Percentiles rank a stretch among this genome's conserved stretches.
These are phyloP conservation scores for Miscanthus lutarioriparius DNA, from an alignment of 176 grass and related monocot genomes.

Conservation along the genomic window DNA sequence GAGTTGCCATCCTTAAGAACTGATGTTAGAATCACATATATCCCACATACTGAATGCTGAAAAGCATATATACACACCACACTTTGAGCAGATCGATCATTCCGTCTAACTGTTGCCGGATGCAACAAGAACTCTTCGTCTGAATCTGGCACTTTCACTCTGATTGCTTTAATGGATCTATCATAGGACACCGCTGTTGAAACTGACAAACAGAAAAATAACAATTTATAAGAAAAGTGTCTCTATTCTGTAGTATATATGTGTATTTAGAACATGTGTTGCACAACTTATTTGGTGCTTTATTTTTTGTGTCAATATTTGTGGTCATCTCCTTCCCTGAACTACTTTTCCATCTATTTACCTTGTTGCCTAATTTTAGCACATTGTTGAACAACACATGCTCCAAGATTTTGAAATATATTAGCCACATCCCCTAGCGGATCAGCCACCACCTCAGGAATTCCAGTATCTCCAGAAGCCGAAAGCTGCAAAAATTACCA, in stretches of 20 bases:
- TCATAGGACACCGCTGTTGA: conserved; percentile 97
- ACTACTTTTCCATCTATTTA: conserved; percentile 31
- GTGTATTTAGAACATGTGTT: not conserved
- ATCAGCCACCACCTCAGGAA: conserved; percentile 85
- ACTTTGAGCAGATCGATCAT: conserved; percentile 93
- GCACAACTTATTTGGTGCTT: not conserved
- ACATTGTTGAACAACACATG: conserved; percentile 97
- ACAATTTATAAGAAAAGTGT: conserved; percentile 12
- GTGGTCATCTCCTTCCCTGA: not conserved
- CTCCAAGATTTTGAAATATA: conserved; percentile 95
- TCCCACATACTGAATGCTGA: not conserved
- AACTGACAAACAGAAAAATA: conserved; percentile 52
- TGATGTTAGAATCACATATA: conserved; percentile 10
- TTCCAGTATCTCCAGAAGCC: conserved; percentile 89
- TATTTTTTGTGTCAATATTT: not conserved
- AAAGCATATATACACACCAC: conserved; percentile 62
- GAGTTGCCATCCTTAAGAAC: not conserved
- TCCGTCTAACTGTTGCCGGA: conserved; percentile 89
- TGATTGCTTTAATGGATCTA: conserved; percentile 81
- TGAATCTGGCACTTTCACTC: conserved; percentile 96
- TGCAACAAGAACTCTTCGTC: conserved; percentile 95
- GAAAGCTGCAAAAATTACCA: conserved; percentile 70
- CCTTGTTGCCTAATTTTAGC: conserved; percentile 99
- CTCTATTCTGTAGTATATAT: conserved; percentile 9
- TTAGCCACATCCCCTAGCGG: conserved; percentile 90